Evolutionary conservation across 768 basidiomycete species (phyloP).

Genomic region (Suillus plorans): DNA sequence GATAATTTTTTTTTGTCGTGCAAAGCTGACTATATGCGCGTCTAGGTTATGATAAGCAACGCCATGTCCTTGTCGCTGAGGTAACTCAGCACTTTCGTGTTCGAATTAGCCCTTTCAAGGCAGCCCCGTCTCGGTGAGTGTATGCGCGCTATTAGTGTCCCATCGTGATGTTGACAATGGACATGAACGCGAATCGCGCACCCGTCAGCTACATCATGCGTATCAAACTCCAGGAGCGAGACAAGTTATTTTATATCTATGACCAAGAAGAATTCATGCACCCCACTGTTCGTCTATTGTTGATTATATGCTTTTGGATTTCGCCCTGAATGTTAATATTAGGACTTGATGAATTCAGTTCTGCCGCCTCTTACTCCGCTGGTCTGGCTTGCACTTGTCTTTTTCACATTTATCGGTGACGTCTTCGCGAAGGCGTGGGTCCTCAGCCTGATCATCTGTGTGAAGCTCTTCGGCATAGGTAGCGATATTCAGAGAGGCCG

Average conservation of each 20-base stretch:
- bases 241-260: slow-evolving; percentile 44
- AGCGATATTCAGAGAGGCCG: slow-evolving; percentile 7
- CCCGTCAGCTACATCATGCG: slow-evolving; percentile 42
- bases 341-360: slow-evolving; percentile 9
- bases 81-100: slow-evolving; percentile 50
- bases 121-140: slow-evolving; percentile 45
- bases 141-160: neutral
- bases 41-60: slow-evolving; percentile 45
- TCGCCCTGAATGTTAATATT: neutral
- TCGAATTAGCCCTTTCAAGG: slow-evolving; percentile 44
- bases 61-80: slow-evolving; percentile 44
- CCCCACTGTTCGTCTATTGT: slow-evolving; percentile 36
- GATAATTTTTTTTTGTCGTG: neutral
- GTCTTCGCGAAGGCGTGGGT: neutral
- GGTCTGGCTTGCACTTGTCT: slow-evolving; percentile 6
- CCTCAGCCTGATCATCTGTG: neutral
- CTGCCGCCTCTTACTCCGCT: slow-evolving; percentile 6
- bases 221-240: slow-evolving; percentile 44
- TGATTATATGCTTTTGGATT: neutral
- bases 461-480: slow-evolving; percentile 7
- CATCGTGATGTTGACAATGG: neutral
- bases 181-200: neutral
- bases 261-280: slow-evolving; percentile 62
- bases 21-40: neutral
- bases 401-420: slow-evolving; percentile 21